phyloP scores from a whole-genome alignment of 495 filamentous ascomycete genomes.

The Aspergillus baeticus region DNA sequence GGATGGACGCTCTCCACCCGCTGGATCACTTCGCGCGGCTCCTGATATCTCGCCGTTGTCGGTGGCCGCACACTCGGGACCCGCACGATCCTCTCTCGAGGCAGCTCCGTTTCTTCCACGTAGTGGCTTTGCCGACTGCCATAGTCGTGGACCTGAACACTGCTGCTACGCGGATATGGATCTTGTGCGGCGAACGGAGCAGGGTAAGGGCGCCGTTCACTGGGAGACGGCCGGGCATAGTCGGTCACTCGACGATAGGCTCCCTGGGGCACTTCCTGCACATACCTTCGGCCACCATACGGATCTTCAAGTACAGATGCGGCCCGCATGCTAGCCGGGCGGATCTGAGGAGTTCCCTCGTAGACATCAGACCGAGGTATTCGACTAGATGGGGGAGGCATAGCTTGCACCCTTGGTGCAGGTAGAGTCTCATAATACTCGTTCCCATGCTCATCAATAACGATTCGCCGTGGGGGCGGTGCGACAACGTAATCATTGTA shows the following conservation, averaged over 20 bases:
- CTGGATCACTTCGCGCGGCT: constrained; percentile 43
- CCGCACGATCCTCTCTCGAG: constrained; percentile 55
- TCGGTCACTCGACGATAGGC: constrained; percentile 44
- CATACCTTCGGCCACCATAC: constrained; percentile 43
- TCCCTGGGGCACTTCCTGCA: constrained; percentile 43
- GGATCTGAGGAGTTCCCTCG: constrained; percentile 35
- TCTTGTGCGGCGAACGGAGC: constrained; percentile 36
- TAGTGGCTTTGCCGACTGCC: constrained; percentile 34
- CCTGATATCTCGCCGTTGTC: constrained; percentile 50
- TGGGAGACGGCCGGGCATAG: constrained; percentile 36
- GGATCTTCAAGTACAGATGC: constrained; percentile 42
- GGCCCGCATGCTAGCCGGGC: constrained; percentile 39
- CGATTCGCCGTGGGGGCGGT: constrained; percentile 59
- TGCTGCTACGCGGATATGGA: constrained; percentile 35
- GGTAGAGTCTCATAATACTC: constrained; percentile 64
- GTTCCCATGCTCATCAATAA: constrained; percentile 70
- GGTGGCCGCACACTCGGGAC: constrained; percentile 59
- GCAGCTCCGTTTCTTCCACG: constrained; percentile 43
- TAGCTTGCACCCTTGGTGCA: constrained; percentile 40
- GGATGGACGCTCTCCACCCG: constrained; percentile 54
- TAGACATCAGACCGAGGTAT: constrained; percentile 34
- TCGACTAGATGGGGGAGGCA: constrained; percentile 49
- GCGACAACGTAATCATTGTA: constrained; percentile 52
- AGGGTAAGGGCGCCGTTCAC: constrained; percentile 34
- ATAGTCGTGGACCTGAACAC: constrained; percentile 46